Conservation (phyloP, 345 rosid genomes). For the Lepidium aucheri region DNA sequence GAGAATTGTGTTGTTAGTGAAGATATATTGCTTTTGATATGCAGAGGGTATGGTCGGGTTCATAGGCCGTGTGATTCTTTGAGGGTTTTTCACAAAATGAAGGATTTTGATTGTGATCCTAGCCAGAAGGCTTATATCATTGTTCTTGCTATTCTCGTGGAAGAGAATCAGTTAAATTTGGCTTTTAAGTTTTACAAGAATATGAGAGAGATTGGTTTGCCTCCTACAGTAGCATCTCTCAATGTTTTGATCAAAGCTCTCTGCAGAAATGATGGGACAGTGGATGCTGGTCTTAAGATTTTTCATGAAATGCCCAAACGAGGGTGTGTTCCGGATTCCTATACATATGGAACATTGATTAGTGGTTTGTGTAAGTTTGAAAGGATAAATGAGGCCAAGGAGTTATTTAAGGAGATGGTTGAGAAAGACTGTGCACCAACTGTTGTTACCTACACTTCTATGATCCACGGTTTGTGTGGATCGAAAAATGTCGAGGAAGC, state of each 20-base stretch:
- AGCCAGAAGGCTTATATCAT: conserved; percentile 51
- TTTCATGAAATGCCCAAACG: conserved; percentile 73
- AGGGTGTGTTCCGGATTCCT: conserved; percentile 65
- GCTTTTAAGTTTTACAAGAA: conserved; percentile 60
- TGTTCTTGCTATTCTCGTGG: conserved; percentile 61
- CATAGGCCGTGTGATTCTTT: conserved; percentile 65
- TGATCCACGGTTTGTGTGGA: conserved; percentile 71
- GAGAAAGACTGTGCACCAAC: conserved; percentile 58
- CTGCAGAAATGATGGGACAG: conserved; percentile 53
- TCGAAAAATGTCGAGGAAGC: conserved; percentile 53
- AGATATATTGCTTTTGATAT: conserved; percentile 54
- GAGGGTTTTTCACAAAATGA: conserved; percentile 65
- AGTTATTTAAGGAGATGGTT: conserved; percentile 72
- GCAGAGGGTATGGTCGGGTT: conserved; percentile 72
- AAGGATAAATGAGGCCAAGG: conserved; percentile 55
- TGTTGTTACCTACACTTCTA: conserved; percentile 71
- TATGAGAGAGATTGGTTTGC: conserved; percentile 61
- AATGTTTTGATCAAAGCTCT: conserved; percentile 86
- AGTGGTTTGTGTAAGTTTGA: conserved; percentile 72
- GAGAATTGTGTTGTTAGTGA: conserved; percentile 52
- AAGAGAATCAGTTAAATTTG: conserved; percentile 59
- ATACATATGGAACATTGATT: conserved; percentile 84
- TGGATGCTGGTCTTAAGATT: conserved; percentile 65
- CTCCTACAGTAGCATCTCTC: conserved; percentile 55
- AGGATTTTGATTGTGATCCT: conserved; percentile 51